Conservation (phyloP, 139 green algal species). For the Bryopsis sp. region DNA sequence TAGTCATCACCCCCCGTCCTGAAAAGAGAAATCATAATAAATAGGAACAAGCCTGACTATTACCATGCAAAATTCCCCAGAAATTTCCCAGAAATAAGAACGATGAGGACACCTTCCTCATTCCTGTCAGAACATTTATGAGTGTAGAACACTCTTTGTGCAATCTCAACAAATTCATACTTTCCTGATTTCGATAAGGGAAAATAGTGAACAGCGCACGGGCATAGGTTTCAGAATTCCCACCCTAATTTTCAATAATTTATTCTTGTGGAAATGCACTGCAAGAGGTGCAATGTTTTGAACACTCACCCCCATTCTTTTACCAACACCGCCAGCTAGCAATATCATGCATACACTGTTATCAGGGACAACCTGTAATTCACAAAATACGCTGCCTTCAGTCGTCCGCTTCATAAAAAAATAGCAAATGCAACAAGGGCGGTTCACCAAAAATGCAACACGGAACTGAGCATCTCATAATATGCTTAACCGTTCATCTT, state of each 20-base stretch:
- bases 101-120: no score
- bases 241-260: no score
- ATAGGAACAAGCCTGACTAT: neutral
- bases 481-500: no score
- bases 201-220: no score
- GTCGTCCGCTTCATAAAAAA: no score
- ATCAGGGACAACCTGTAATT: conserved; percentile 13
- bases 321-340: conserved; percentile 85
- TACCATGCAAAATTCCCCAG: neutral
- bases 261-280: neutral
- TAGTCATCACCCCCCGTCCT: neutral
- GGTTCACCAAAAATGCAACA: neutral
- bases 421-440: neutral
- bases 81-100: no score
- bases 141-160: neutral
- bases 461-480: neutral
- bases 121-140: neutral
- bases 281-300: neutral
- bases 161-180: neutral
- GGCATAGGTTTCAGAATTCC: no score
- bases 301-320: conserved; percentile 78
- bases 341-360: conserved; percentile 74
- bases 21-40: neutral
- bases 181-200: neutral
- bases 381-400: no score